These are phyloP conservation scores for Nelumbo lutea DNA, from an alignment of 164 flowering plant species.

Conservation along the genomic window DNA sequence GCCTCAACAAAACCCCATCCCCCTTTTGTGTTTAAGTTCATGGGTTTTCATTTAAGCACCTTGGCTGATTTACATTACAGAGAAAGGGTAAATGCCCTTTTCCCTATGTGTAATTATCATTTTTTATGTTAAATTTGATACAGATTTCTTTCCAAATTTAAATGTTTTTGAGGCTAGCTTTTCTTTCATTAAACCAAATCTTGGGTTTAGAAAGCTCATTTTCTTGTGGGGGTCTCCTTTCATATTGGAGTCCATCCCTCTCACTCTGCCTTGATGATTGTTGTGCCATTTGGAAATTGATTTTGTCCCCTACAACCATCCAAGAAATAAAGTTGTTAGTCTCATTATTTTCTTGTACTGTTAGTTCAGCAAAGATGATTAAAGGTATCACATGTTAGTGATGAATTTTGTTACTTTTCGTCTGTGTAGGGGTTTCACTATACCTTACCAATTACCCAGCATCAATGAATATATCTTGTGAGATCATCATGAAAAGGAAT, in stretches of 20 bases:
- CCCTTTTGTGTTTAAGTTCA: too few relatives aligned
- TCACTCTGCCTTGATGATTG: slow-evolving; percentile 28
- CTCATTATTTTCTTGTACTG: slow-evolving; percentile 26
- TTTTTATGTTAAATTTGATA: background rate
- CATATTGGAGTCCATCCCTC: slow-evolving; percentile 24
- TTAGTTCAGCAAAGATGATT: slow-evolving; percentile 8
- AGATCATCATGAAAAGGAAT: too few relatives aligned
- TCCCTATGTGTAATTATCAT: background rate
- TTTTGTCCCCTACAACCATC: slow-evolving; percentile 48
- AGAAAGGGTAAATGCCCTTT: too few relatives aligned
- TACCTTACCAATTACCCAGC: too few relatives aligned
- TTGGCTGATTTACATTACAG: too few relatives aligned
- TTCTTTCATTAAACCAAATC: background rate
- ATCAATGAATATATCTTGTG: too few relatives aligned
- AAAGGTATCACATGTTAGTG: background rate
- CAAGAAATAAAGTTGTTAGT: slow-evolving; percentile 26
- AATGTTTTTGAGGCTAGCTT: background rate
- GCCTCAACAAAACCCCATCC: too few relatives aligned
- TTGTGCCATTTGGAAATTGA: slow-evolving; percentile 36
- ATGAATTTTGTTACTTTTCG: background rate
- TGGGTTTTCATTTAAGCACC: too few relatives aligned
- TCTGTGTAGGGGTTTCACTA: background rate
- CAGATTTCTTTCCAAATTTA: background rate
- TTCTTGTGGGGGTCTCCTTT: background rate
- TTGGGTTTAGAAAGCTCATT: background rate